phyloP scores from a whole-genome alignment of 176 grass and related monocot genomes.

The Paspalum notatum region DNA sequence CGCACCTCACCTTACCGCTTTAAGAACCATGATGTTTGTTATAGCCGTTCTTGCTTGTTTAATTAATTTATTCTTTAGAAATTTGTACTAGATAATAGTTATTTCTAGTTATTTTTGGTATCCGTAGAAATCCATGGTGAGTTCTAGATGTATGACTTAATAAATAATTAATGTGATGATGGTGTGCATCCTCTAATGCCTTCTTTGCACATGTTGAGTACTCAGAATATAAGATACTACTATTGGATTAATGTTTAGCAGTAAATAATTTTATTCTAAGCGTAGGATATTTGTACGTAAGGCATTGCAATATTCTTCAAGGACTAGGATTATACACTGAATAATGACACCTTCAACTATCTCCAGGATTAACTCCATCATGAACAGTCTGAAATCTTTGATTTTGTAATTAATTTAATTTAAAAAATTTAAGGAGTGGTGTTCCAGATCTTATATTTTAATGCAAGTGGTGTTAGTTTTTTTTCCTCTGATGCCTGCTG shows the following conservation, averaged over 20 bases:
- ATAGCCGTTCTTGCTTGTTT: neutral
- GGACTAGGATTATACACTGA: neutral
- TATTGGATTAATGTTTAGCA: neutral
- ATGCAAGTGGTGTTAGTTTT: neutral
- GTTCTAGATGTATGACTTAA: neutral
- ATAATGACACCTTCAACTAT: neutral
- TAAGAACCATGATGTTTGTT: too few relatives aligned
- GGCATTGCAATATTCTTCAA: neutral
- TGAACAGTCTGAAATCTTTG: neutral
- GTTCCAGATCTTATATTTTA: neutral
- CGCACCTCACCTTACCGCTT: too few relatives aligned
- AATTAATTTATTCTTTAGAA: neutral
- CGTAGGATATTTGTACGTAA: neutral
- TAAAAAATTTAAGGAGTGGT: neutral
- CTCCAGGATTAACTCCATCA: neutral
- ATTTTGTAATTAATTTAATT: neutral
- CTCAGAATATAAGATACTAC: neutral
- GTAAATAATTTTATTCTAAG: neutral
- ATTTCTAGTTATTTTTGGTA: conserved; percentile 16
- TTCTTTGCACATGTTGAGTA: neutral
- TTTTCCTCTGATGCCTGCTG: neutral
- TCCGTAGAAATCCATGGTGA: neutral
- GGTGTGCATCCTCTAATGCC: neutral
- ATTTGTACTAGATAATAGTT: neutral
- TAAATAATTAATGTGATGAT: neutral